Conservation (phyloP, 805 yeast species). For the Barnettozyma populi region DNA sequence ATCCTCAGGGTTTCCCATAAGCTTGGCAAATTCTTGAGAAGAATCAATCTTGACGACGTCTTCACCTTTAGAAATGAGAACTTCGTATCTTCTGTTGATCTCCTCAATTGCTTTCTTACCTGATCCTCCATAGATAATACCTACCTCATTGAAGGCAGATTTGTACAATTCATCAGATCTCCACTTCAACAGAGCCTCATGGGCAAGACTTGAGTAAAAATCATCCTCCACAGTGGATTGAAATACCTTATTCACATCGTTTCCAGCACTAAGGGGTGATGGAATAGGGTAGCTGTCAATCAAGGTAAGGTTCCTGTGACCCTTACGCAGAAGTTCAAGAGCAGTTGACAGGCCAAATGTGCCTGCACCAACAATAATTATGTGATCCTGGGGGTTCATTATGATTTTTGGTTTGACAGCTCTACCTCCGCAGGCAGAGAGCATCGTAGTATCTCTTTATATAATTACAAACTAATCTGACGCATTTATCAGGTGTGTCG, state of each 20-base stretch:
- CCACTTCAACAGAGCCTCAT: slow-evolving; percentile 33
- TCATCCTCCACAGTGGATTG: slow-evolving; percentile 22
- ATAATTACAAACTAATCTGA: no score
- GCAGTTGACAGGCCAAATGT: slow-evolving; percentile 41
- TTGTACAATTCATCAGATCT: slow-evolving; percentile 27
- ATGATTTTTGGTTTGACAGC: neutral
- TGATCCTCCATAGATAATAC: slow-evolving; percentile 27
- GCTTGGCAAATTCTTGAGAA: slow-evolving; percentile 5
- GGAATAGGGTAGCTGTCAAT: slow-evolving; percentile 32
- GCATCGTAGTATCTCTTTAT: neutral
- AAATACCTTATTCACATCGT: slow-evolving; percentile 38
- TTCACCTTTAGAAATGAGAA: slow-evolving; percentile 4
- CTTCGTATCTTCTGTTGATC: slow-evolving; percentile 5
- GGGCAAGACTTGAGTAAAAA: slow-evolving; percentile 24
- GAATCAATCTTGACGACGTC: slow-evolving; percentile 8
- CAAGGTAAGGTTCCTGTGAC: slow-evolving; percentile 27
- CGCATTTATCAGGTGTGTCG: neutral
- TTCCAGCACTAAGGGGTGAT: slow-evolving; percentile 35
- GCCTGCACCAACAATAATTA: slow-evolving; percentile 38
- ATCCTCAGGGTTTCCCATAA: slow-evolving; percentile 3
- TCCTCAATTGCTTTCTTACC: slow-evolving; percentile 5
- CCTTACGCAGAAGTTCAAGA: slow-evolving; percentile 30
- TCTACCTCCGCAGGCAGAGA: neutral
- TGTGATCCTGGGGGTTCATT: slow-evolving; percentile 20
- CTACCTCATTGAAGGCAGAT: slow-evolving; percentile 29